Base-by-base conservation (phyloP, 2,329 filamentous ascomycete species). In the Xylariaceae sp. region DNA sequence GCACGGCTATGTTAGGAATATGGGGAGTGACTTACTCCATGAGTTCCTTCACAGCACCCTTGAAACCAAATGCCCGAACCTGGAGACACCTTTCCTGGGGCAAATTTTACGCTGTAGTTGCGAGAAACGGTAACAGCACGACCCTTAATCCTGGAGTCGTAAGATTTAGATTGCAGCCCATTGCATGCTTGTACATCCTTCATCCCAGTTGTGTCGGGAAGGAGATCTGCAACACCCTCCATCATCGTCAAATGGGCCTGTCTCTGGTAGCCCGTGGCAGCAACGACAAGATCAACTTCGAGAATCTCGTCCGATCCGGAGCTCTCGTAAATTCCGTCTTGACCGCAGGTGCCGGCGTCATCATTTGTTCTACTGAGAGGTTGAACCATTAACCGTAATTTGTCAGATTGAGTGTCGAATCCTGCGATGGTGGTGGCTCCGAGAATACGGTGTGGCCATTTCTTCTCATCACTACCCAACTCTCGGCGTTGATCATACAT, bases 41-140 rank as follows among this genome's bases (percentile, higher is more conserved):
- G 93, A 27, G 92, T 96, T 57, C 81, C 85, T 77, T 97, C 92
- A 70, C 92, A 95, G 76, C 92, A 97, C 26, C 93, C 93, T 72
- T 97, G 94, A 64, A 97, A 78, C 88, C 90, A 97, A 53, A 97
- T 80, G 3, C 92, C 92, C 11, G 91, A 88, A 37, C 86, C 84
- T 0, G 80, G 69, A n/a, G 84, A 81, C 27, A 97, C 87, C 41
- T 82, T 79, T 24, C 82, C 86, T 1, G 82, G 75, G 42, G 82
- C 79, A 68, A 95, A 91, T 53, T 86, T 76, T 42, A 97, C 83
- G 45, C 81, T 81, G 72, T 97, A 97, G 70, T 97, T 84, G 47
- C 93, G 82, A 26, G 79, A 79, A 1, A 96, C 89, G 13, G 51
- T 59, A 11, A 69, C 53, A 5, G 59, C 47, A 2, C 64, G 66